These are phyloP conservation scores for Stagonosporopsis rhizophila DNA, from an alignment of 2,329 filamentous ascomycete genomes.

Conservation along the genomic window DNA sequence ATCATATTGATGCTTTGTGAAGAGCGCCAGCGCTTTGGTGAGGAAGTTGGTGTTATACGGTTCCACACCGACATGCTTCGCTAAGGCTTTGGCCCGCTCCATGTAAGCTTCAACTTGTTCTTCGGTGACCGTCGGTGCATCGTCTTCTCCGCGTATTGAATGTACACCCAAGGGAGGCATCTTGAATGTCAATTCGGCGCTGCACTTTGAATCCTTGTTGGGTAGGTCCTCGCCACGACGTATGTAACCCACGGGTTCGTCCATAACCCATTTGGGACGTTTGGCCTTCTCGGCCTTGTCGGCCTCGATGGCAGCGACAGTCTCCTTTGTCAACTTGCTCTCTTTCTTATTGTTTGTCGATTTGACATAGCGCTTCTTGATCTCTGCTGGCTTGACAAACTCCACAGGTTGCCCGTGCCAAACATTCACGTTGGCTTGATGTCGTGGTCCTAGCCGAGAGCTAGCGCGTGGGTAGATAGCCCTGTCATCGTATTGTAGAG, in stretches of 20 bases:
- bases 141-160: conserved; percentile 55
- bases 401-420: conserved; percentile 91
- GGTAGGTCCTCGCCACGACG: conserved; percentile 80
- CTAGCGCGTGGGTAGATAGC: conserved; percentile 92
- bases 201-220: conserved; percentile 75
- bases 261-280: conserved; percentile 91
- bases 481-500: conserved; percentile 93
- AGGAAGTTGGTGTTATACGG: conserved; percentile 83
- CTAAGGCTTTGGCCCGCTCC: conserved; percentile 69
- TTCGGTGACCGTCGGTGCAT: conserved; percentile 55
- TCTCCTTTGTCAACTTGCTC: conserved; percentile 79
- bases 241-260: conserved; percentile 86
- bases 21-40: conserved; percentile 78
- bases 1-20: conserved; percentile 77
- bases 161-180: conserved; percentile 66
- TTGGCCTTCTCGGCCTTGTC: conserved; percentile 81
- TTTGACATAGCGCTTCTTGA: conserved; percentile 77
- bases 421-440: conserved; percentile 83
- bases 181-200: conserved; percentile 79
- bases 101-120: conserved; percentile 79
- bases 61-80: conserved; percentile 72
- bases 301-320: conserved; percentile 77
- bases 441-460: conserved; percentile 86
- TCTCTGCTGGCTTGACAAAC: conserved; percentile 85
- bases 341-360: conserved; percentile 73